These are phyloP conservation scores for Mucor sp. DNA, from an alignment of 371 early-diverging fungal genomes.

Conservation along the genomic window DNA sequence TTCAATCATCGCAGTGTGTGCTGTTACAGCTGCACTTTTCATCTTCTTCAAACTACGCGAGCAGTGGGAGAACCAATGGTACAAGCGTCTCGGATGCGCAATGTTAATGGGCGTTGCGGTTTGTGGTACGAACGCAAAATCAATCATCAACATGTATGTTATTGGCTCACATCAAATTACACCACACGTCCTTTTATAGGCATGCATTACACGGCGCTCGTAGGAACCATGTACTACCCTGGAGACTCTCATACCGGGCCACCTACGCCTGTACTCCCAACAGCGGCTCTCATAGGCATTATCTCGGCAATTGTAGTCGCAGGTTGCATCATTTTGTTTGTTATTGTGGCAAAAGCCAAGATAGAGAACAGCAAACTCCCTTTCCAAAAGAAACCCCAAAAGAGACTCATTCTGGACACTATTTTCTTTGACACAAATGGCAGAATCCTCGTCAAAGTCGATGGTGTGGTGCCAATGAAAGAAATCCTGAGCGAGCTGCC, in stretches of 20 bases:
- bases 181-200: constrained; percentile 20
- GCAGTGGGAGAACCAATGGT: constrained; percentile 50
- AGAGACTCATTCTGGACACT: constrained; percentile 32
- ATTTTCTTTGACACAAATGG: constrained; percentile 42
- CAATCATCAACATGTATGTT: not conserved
- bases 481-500: constrained; percentile 22
- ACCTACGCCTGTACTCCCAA: constrained; percentile 28
- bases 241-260: constrained; percentile 12
- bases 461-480: constrained; percentile 46
- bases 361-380: constrained; percentile 1
- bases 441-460: constrained; percentile 42
- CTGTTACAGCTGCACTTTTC: constrained; percentile 38
- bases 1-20: constrained; percentile 38
- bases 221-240: constrained; percentile 41
- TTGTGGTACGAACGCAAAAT: constrained; percentile 33
- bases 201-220: constrained; percentile 52
- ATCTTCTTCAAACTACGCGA: constrained; percentile 55
- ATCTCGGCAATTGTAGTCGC: constrained; percentile 41
- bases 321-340: constrained; percentile 31
- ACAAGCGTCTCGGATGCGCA: constrained; percentile 49
- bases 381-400: constrained; percentile 6
- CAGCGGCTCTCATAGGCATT: constrained; percentile 38
- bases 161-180: not conserved
- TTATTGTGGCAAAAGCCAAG: constrained; percentile 18
- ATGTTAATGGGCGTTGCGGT: constrained; percentile 49